A percentile compares a stretch with the other conserved stretches of the same genome.
These are phyloP conservation scores for Cyberlindnera americana DNA, from an alignment of 805 yeast species.

Conservation along the genomic window DNA sequence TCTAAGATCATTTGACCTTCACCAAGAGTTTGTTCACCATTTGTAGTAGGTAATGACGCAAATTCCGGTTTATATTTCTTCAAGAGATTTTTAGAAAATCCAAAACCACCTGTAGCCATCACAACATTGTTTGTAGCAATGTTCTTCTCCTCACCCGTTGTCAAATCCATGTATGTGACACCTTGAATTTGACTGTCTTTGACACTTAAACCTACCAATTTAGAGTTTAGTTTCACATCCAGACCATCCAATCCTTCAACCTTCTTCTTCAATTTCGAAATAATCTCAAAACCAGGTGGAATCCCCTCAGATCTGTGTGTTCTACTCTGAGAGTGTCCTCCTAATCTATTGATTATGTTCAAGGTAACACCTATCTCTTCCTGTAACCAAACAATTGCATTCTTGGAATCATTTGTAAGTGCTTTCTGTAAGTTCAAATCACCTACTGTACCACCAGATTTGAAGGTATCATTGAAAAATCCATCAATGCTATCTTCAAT, in stretches of 20 bases:
- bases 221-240: slow-evolving; percentile 37
- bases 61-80: slow-evolving; percentile 45
- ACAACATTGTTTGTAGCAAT: slow-evolving; percentile 36
- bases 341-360: slow-evolving; percentile 67
- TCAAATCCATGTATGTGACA: slow-evolving; percentile 36
- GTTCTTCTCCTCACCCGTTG: slow-evolving; percentile 23
- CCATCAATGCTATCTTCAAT: slow-evolving; percentile 54
- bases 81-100: slow-evolving; percentile 37
- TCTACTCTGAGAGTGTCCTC: slow-evolving; percentile 78
- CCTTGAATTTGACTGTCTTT: slow-evolving; percentile 35
- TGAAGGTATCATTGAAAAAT: slow-evolving; percentile 64
- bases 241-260: slow-evolving; percentile 34
- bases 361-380: slow-evolving; percentile 58
- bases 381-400: slow-evolving; percentile 73
- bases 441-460: slow-evolving; percentile 62
- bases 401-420: slow-evolving; percentile 56
- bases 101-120: slow-evolving; percentile 59
- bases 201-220: slow-evolving; percentile 33
- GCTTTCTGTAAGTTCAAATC: slow-evolving; percentile 55
- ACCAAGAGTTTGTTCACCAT: slow-evolving; percentile 54
- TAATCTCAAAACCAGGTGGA: slow-evolving; percentile 60
- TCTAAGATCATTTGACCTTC: slow-evolving; percentile 54
- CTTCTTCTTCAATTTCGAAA: slow-evolving; percentile 40
- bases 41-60: slow-evolving; percentile 48
- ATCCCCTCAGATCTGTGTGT: slow-evolving; percentile 71